Base-by-base conservation (phyloP, 352 stramenopile species). In the Phytophthora colocasiae region DNA sequence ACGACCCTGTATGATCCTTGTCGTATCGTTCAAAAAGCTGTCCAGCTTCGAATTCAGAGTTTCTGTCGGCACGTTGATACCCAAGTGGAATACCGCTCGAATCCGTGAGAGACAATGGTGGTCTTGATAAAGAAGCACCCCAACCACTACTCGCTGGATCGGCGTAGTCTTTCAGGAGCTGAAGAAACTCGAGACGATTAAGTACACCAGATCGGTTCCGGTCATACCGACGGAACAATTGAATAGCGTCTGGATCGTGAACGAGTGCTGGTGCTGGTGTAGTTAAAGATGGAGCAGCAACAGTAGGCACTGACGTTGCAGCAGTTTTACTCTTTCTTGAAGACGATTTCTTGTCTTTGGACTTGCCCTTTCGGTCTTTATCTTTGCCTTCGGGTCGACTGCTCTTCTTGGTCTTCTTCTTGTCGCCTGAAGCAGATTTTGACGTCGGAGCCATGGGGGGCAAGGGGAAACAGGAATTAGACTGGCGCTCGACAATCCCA, bases 1-100 rank as follows among this genome's bases (percentile, higher is more conserved):
- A 75, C 34, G 80, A 74, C 0, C 85, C 85, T 0, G 61, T 73
- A 34, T 76, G 85, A 31, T 91, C 75, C 14, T 57, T 78, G 56
- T 95, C 87, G 55, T 93, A 95, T 11, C 85, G 73, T 63, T 92
- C 87, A 56, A 95, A 95, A 15, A 95, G 71, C 64, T 95, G 87
- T 1, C 87, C 85, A 38, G 87, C 87, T 44, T 95, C 87, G 60
- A 95, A 95, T 65, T 95, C 87, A 10, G 83, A 91, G 70, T 95
- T 95, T 40, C 71, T 75, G 10, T 85, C 78, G 27, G 85, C 78
- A 27, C 85, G 84, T 55, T 86, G 81, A 52, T 87, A 95, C 4
- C 87, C 87, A 10, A 95, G 58, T 29, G 87, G 87, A 12, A 91
- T 85, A 11, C 85, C 85, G 22, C 52, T 79, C 4, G 75, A 77